phyloP scores from a whole-genome alignment of 768 basidiomycete genomes.

The Pisolithus orientalis region DNA sequence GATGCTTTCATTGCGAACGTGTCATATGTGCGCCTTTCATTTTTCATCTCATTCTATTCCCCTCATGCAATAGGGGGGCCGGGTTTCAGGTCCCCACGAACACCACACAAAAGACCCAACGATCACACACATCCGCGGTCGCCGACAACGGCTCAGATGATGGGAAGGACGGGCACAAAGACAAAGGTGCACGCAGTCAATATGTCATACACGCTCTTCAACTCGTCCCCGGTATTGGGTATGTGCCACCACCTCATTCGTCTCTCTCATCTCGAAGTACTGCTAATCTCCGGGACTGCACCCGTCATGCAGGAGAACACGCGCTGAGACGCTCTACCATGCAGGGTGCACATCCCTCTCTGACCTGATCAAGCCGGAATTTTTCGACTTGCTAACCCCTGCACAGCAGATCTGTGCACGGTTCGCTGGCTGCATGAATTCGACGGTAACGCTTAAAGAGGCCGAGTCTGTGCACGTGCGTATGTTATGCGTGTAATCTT shows the following conservation, averaged over 20 bases:
- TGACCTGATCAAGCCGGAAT: constrained; percentile 36
- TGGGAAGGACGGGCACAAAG: neutral
- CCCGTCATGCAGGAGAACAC: constrained; percentile 6
- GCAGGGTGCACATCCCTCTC: constrained; percentile 42
- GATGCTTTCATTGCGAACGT: constrained; percentile 32
- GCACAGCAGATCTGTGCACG: constrained; percentile 33
- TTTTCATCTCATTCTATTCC: constrained; percentile 2
- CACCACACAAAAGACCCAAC: no score
- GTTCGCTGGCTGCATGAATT: constrained; percentile 36
- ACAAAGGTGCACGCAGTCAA: constrained; percentile 19
- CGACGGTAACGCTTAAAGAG: constrained; percentile 32
- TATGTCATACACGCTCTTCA: constrained; percentile 29
- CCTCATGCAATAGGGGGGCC: no score
- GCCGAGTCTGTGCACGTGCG: constrained; percentile 43
- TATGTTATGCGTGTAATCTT: neutral
- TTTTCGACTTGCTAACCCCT: constrained; percentile 31
- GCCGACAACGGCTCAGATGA: constrained; percentile 9
- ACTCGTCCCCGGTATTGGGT: constrained; percentile 46
- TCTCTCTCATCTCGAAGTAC: no score
- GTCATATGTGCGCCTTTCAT: constrained; percentile 28
- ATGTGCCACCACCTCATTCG: constrained; percentile 1
- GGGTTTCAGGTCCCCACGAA: no score
- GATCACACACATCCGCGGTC: neutral
- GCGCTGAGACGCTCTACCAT: constrained; percentile 40
- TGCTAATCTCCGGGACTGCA: no score